These are phyloP conservation scores for Ophiocordyceps australis DNA, from an alignment of 2,329 filamentous ascomycete genomes.

Conservation along the genomic window DNA sequence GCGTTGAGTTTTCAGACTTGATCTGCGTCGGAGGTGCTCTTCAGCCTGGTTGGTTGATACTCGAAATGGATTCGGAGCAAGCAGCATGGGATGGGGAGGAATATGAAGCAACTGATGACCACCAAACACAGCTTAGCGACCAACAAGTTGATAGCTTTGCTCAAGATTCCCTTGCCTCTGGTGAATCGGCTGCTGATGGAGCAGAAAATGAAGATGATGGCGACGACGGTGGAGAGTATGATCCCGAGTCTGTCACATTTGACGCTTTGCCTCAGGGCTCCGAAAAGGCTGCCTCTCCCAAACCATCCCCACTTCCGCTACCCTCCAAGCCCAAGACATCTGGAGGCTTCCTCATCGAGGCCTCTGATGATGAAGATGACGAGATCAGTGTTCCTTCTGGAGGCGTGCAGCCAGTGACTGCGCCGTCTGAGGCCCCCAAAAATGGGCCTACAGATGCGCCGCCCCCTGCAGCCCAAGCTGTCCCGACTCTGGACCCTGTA, in stretches of 20 bases:
- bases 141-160: slow-evolving; percentile 33
- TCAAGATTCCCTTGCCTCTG: slow-evolving; percentile 25
- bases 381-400: too few relatives aligned
- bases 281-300: slow-evolving; percentile 10
- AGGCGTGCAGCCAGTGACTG: too few relatives aligned
- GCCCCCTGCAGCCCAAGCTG: slow-evolving; percentile 12
- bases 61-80: slow-evolving; percentile 21
- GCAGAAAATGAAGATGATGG: slow-evolving; percentile 30
- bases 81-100: slow-evolving; percentile 33
- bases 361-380: slow-evolving; percentile 38
- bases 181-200: slow-evolving; percentile 28
- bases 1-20: background rate
- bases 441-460: slow-evolving; percentile 6
- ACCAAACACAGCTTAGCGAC: slow-evolving; percentile 35
- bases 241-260: slow-evolving; percentile 34
- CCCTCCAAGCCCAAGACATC: slow-evolving; percentile 37
- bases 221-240: slow-evolving; percentile 39
- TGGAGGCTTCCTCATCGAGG: slow-evolving; percentile 41
- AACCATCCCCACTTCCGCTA: slow-evolving; percentile 10
- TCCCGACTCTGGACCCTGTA: slow-evolving; percentile 44
- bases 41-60: too few relatives aligned
- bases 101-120: slow-evolving; percentile 36
- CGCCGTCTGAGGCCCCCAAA: slow-evolving; percentile 8
- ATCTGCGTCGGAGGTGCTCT: background rate
- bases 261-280: slow-evolving; percentile 17